Conservation (phyloP, 2,329 filamentous ascomycete species). For the Talaromyces sp. region DNA sequence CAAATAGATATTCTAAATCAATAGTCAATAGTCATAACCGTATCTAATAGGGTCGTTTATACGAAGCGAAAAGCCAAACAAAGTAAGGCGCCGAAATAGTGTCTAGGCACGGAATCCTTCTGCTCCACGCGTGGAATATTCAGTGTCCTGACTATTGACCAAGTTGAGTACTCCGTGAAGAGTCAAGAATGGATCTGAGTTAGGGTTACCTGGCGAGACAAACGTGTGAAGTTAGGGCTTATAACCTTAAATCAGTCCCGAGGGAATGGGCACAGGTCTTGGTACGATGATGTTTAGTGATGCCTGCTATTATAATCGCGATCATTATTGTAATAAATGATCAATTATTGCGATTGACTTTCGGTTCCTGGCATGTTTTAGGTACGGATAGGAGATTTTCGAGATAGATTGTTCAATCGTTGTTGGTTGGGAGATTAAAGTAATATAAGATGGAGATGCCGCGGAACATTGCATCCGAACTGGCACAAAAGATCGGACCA, state of each 20-base stretch:
- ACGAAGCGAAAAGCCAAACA: neutral
- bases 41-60: neutral
- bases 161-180: neutral
- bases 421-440: neutral
- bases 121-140: neutral
- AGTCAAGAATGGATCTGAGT: neutral
- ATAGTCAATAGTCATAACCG: neutral
- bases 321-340: neutral
- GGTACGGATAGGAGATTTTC: neutral
- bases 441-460: neutral
- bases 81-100: neutral
- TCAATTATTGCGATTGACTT: constrained; percentile 9
- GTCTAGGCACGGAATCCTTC: neutral
- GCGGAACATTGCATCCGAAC: neutral
- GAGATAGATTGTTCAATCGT: neutral
- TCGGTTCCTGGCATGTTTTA: constrained; percentile 9
- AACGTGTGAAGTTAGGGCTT: neutral
- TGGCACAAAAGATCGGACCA: neutral
- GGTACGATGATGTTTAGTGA: neutral
- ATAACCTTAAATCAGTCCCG: neutral
- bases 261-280: neutral
- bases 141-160: neutral
- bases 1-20: no score
- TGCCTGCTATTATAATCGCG: neutral
- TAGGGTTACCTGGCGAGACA: neutral